Conservation (phyloP, 768 basidiomycete species). For the Amanita phalloides region DNA sequence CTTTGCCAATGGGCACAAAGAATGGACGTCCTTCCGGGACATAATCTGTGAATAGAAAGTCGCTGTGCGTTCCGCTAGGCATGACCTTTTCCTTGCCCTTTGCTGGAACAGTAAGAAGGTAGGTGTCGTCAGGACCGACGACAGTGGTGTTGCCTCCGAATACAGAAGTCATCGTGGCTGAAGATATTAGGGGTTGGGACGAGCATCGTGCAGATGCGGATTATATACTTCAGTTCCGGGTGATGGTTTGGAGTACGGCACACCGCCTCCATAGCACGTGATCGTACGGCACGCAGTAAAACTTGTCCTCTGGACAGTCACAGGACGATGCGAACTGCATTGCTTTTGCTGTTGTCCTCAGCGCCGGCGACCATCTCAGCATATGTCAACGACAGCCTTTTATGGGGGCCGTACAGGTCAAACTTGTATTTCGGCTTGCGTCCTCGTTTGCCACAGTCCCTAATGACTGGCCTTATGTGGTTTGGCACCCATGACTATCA, state of each 20-base stretch:
- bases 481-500: slow-evolving; percentile 82
- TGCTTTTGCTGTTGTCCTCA: slow-evolving; percentile 29
- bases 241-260: background rate
- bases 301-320: background rate
- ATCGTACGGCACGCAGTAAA: slow-evolving; percentile 1
- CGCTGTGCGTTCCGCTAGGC: slow-evolving; percentile 6
- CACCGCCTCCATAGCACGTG: background rate
- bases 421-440: slow-evolving; percentile 93
- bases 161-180: background rate
- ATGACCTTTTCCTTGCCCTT: background rate
- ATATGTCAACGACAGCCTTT: slow-evolving; percentile 39
- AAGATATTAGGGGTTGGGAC: background rate
- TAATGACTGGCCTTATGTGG: slow-evolving; percentile 93
- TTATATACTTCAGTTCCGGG: background rate
- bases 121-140: background rate
- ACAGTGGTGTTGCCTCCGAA: slow-evolving; percentile 2
- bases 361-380: slow-evolving; percentile 26
- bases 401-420: slow-evolving; percentile 86
- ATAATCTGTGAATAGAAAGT: slow-evolving; percentile 41
- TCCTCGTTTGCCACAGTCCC: slow-evolving; percentile 76
- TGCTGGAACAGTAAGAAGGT: background rate
- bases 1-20: slow-evolving; percentile 57
- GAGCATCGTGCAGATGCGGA: background rate
- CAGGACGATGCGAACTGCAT: background rate
- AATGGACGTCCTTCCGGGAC: slow-evolving; percentile 51